These are phyloP conservation scores for Choiromyces venosus DNA, from an alignment of 495 filamentous ascomycete species.

Conservation along the genomic window DNA sequence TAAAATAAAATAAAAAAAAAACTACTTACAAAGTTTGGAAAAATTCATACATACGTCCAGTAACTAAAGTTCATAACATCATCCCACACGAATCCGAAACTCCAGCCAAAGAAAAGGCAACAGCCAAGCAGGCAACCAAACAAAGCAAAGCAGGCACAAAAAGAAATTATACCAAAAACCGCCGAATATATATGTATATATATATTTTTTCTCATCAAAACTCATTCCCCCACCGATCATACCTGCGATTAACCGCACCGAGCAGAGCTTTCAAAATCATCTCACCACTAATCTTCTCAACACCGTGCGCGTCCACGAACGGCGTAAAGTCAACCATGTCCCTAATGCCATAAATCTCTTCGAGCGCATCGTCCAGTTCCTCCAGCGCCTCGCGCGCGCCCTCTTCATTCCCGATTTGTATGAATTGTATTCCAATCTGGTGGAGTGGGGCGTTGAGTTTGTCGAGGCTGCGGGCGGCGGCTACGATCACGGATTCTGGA, in stretches of 20 bases:
- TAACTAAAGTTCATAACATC: too few species aligned
- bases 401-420: conserved; percentile 80
- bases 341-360: conserved; percentile 52
- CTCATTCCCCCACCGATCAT: conserved; percentile 33
- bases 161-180: too few species aligned
- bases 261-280: conserved; percentile 39
- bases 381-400: conserved; percentile 59
- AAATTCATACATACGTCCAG: too few species aligned
- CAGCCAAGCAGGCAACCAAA: too few species aligned
- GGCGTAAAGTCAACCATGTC: conserved; percentile 85
- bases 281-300: conserved; percentile 26
- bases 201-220: too few species aligned
- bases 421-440: conserved; percentile 94
- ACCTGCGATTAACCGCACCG: conserved; percentile 38
- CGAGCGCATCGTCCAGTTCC: conserved; percentile 74
- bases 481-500: conserved; percentile 63
- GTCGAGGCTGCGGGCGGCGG: conserved; percentile 66
- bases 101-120: too few species aligned
- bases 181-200: too few species aligned
- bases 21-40: too few species aligned
- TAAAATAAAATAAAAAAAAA: too few species aligned
- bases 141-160: too few species aligned
- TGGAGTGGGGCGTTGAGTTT: conserved; percentile 64
- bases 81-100: too few species aligned
- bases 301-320: conserved; percentile 18